Percentiles rank a stretch among this genome's conserved stretches.
Evolutionary conservation across 2,329 filamentous ascomycete species (phyloP).

Genomic region (Colletotrichum cereale): DNA sequence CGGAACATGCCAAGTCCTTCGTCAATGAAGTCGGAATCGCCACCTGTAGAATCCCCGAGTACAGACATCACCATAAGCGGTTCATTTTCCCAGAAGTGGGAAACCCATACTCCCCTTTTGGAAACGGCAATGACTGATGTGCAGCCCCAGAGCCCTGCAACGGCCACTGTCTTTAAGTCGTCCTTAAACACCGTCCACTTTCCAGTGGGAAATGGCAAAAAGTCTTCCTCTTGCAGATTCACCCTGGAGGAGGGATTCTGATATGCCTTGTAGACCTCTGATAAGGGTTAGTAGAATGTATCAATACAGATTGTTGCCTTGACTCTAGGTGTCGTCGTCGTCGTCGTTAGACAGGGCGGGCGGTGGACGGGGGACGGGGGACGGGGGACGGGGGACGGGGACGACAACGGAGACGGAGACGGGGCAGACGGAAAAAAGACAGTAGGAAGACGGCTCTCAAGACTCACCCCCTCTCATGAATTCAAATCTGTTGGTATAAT

Average conservation of each 20-base stretch:
- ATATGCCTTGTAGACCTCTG: not conserved
- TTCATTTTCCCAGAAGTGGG: slow-evolving; percentile 8
- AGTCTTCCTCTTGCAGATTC: not conserved
- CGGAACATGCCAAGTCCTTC: not conserved
- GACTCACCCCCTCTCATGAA: slow-evolving; percentile 4
- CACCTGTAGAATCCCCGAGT: not conserved
- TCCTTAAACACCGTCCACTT: not conserved
- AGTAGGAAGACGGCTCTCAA: not conserved
- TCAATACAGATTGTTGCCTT: too few relatives aligned
- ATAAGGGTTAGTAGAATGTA: not conserved
- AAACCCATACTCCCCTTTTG: slow-evolving; percentile 6
- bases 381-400: too few relatives aligned
- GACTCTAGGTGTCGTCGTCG: too few relatives aligned
- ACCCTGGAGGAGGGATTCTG: not conserved
- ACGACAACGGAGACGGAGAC: too few relatives aligned
- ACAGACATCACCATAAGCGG: not conserved
- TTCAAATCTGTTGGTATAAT: slow-evolving; percentile 3
- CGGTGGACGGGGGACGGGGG: too few relatives aligned
- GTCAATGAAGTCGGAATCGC: not conserved
- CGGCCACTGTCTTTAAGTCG: slow-evolving; percentile 1
- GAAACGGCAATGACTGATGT: slow-evolving; percentile 20
- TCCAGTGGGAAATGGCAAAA: not conserved
- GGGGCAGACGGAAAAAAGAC: not conserved
- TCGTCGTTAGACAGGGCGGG: too few relatives aligned
- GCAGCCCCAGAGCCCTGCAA: slow-evolving; percentile 15